These are phyloP conservation scores for Ilex paraguariensis DNA, from an alignment of 305 asterid species.

Conservation along the genomic window DNA sequence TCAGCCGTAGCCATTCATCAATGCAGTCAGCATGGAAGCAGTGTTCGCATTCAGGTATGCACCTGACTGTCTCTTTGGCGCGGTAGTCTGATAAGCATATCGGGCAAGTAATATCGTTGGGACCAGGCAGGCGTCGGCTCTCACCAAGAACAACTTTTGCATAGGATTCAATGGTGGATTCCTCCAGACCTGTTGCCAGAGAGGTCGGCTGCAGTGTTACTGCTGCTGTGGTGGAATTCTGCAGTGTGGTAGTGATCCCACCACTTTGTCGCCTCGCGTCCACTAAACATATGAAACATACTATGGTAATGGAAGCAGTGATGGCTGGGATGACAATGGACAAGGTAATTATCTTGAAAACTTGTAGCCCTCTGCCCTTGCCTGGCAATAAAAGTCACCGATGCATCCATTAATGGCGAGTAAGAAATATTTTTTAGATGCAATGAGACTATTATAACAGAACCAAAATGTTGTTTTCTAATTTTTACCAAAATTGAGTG, in stretches of 20 bases:
- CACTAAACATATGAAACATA: conserved; percentile 31
- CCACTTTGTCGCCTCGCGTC: not conserved
- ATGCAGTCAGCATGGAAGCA: conserved; percentile 75
- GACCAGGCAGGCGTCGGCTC: conserved; percentile 63
- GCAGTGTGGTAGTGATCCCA: not conserved
- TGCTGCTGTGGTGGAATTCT: not conserved
- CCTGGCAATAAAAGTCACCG: conserved; percentile 17
- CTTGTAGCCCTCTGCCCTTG: conserved; percentile 23
- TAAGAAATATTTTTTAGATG: too few relatives aligned
- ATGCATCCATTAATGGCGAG: too few relatives aligned
- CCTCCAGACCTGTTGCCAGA: conserved; percentile 45
- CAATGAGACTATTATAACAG: too few relatives aligned
- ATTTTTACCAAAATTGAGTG: too few relatives aligned
- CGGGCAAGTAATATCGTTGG: conserved; percentile 60
- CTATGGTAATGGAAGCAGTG: conserved; percentile 25
- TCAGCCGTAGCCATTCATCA: conserved; percentile 66
- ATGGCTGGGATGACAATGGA: conserved; percentile 56
- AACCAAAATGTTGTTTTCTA: too few relatives aligned
- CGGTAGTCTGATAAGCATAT: conserved; percentile 61
- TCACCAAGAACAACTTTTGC: conserved; percentile 54
- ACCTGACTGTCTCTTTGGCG: conserved; percentile 47
- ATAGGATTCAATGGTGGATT: conserved; percentile 62
- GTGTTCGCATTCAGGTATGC: conserved; percentile 68
- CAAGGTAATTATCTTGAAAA: conserved; percentile 42
- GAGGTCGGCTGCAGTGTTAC: not conserved